Evolutionary conservation across 1,139 yeast species (phyloP).

Genomic region (Pichia sp.): DNA sequence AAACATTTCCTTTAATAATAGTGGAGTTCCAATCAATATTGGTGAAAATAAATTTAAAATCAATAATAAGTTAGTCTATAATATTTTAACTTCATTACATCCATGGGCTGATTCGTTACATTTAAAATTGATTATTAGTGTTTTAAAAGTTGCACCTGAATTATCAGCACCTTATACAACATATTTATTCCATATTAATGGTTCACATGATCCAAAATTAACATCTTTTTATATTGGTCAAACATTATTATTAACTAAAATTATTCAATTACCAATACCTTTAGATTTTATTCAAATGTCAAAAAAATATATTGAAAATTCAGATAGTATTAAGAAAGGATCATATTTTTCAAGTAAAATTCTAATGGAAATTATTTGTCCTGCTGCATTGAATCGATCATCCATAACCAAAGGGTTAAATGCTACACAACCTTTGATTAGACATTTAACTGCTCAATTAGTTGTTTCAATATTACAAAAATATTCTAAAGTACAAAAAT

Average conservation of each 20-base stretch:
- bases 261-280: constrained; percentile 53
- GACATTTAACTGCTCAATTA: constrained; percentile 60
- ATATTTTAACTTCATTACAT: constrained; percentile 57
- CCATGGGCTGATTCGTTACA: constrained; percentile 77
- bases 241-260: constrained; percentile 53
- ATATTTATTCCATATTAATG: constrained; percentile 41
- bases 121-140: constrained; percentile 46
- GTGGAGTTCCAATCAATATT: constrained; percentile 31
- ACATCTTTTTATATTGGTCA: constrained; percentile 80
- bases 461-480: constrained; percentile 51
- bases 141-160: constrained; percentile 56
- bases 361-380: constrained; percentile 50
- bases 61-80: constrained; percentile 61
- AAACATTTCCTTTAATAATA: constrained; percentile 4
- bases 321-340: constrained; percentile 5
- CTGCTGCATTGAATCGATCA: constrained; percentile 57
- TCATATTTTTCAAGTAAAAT: constrained; percentile 18
- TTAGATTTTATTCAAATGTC: constrained; percentile 20
- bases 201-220: constrained; percentile 30
- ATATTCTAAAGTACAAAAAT: constrained; percentile 34
- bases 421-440: constrained; percentile 49
- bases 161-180: constrained; percentile 66
- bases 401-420: constrained; percentile 55
- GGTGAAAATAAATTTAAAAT: constrained; percentile 45
- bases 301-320: constrained; percentile 8